Base-by-base conservation (phyloP, 306 rosid species). In the Astragalus glycyphyllos region DNA sequence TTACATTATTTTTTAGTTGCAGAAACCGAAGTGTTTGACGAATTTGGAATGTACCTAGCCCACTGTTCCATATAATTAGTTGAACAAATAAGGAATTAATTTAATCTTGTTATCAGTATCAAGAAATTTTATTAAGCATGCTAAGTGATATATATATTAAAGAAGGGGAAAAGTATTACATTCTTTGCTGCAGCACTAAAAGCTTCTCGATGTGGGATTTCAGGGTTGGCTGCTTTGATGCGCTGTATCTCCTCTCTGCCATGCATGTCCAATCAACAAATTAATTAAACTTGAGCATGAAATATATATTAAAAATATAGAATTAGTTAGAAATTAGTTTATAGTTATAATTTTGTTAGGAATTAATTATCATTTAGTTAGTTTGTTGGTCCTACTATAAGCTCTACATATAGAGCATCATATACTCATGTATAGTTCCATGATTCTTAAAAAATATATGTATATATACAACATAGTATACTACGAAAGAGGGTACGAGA, bases 171-270 rank as follows among this genome's bases (percentile, higher is more conserved):
- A 58, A 41, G 4, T 8, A 12, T 50, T 84, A 90, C 98, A 72
- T 88, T 92, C 78, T 92, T 92, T 0, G 96, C 96, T 23, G 98
- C 98, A 49, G 92, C 84, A 54, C 98, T 92, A 69, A 92, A 92
- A 56, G 98, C 98, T 77, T 92, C 96, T 41, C 98, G 87, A 81
- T 92, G 98, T 53, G 98, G 96, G 63, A 90, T 86, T 79, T 88
- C 89, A 48, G 98, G 96, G 76, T 88, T 88, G 15, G 88, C 92
- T 67, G 96, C 88, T 84, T 92, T 90, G 74, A 92, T 89, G 58
- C 98, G 92, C 73, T 92, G 95, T 63, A 92, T 89, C 86, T 92
- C 98, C 79, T 92, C 98, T 71, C 98, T 92, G 69, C 56, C 47
- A 63, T 10, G 6, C 11, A 58, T 69, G 72, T 49, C 69, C 66